Evolutionary conservation across 768 basidiomycete species (phyloP).

Genomic region (Polyporus arcularius): DNA sequence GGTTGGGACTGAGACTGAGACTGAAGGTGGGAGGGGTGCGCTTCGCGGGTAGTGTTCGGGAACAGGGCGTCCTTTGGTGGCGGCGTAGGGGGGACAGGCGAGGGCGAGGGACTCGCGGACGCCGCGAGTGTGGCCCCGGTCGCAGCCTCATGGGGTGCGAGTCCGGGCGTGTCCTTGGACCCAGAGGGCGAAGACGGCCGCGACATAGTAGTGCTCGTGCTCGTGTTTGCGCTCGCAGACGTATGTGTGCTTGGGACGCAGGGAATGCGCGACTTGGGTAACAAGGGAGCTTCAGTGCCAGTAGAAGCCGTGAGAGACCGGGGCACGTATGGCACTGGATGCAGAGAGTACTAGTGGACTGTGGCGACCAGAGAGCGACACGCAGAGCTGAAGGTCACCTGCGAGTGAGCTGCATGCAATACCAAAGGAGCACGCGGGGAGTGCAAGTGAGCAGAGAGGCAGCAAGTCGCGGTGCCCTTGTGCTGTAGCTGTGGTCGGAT

Average conservation of each 20-base stretch:
- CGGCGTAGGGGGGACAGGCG: constrained; percentile 12
- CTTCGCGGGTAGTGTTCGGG: neutral
- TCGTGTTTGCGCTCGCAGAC: too few species aligned
- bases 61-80: constrained; percentile 2
- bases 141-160: neutral
- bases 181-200: neutral
- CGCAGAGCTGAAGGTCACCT: too few species aligned
- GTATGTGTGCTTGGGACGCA: neutral
- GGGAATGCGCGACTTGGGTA: neutral
- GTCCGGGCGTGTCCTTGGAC: neutral
- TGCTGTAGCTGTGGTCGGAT: too few species aligned
- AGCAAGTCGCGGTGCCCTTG: too few species aligned
- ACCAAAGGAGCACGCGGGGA: too few species aligned
- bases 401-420: too few species aligned
- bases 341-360: too few species aligned
- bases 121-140: constrained; percentile 1
- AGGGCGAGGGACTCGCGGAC: constrained; percentile 12
- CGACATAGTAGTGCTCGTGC: neutral
- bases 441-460: too few species aligned
- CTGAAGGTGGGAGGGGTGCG: neutral
- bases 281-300: too few species aligned
- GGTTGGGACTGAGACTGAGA: neutral
- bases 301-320: too few species aligned
- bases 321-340: too few species aligned
- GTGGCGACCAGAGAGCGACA: too few species aligned